A percentile compares a stretch with the other conserved stretches of the same genome.
phyloP scores from a whole-genome alignment of 164 flowering plant species.

The Magnolia changhungtana region DNA sequence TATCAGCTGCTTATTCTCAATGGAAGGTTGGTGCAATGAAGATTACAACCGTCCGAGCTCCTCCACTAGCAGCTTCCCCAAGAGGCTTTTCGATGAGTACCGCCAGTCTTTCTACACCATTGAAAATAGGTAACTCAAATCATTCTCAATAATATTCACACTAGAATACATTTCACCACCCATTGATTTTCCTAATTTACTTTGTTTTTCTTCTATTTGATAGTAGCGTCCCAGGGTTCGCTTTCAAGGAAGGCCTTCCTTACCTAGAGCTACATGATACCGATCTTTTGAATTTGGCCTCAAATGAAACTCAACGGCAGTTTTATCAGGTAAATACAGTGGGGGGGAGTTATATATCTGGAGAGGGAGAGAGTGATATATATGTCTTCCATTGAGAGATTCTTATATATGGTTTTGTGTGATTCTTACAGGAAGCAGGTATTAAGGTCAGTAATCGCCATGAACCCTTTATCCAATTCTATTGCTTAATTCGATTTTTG shows the following conservation, averaged over 20 bases:
- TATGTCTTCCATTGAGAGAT: neutral
- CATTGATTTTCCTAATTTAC: neutral
- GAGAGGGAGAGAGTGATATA: neutral
- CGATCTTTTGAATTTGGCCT: slow-evolving; percentile 41
- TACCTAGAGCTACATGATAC: slow-evolving; percentile 41
- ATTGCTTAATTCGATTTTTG: neutral
- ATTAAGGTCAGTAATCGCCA: slow-evolving; percentile 51
- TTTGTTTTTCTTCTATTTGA: neutral
- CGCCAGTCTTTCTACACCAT: slow-evolving; percentile 17
- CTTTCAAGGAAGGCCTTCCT: slow-evolving; percentile 47
- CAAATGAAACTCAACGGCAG: slow-evolving; percentile 38
- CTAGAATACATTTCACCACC: neutral
- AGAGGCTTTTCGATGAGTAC: slow-evolving; percentile 45
- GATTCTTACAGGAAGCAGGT: slow-evolving; percentile 57
- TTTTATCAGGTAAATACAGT: slow-evolving; percentile 60
- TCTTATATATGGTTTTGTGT: slow-evolving; percentile 4
- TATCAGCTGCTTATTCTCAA: slow-evolving; percentile 36
- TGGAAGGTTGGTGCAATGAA: slow-evolving; percentile 48
- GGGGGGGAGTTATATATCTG: neutral
- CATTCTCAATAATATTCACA: neutral
- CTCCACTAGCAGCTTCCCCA: slow-evolving; percentile 35
- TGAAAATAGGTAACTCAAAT: slow-evolving; percentile 29
- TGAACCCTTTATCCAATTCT: neutral
- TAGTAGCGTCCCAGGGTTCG: slow-evolving; percentile 67
- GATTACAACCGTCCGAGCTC: slow-evolving; percentile 30